Conservation (phyloP, 768 basidiomycete genomes). For the Inosperma sp. region DNA sequence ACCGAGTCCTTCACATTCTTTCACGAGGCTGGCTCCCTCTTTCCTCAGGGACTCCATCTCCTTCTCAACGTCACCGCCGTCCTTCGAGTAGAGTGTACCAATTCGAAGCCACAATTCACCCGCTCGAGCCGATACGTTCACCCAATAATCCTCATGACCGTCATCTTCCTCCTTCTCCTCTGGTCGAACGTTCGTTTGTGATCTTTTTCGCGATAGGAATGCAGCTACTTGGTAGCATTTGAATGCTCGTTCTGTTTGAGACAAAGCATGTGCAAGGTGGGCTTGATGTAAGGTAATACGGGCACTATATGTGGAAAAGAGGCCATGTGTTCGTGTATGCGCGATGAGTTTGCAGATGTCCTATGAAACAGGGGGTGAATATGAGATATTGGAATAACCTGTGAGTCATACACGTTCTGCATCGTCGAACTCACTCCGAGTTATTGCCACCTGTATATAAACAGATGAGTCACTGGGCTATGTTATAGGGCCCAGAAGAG, state of each 20-base stretch:
- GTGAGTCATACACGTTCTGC: conserved; percentile 48
- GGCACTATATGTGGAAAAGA: conserved; percentile 54
- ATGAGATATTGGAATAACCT: neutral
- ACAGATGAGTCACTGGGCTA: neutral
- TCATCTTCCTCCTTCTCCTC: conserved; percentile 18
- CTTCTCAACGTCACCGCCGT: conserved; percentile 14
- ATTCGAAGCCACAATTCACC: conserved; percentile 34
- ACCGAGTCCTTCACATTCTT: conserved; percentile 46
- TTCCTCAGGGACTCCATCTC: conserved; percentile 30
- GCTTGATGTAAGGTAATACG: conserved; percentile 66
- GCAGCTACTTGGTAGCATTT: conserved; percentile 63
- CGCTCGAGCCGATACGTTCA: conserved; percentile 30
- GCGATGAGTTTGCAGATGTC: conserved; percentile 43
- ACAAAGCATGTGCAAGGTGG: conserved; percentile 67
- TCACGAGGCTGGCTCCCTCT: conserved; percentile 35
- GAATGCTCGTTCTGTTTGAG: conserved; percentile 47
- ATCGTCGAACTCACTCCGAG: conserved; percentile 62
- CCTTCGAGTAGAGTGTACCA: conserved; percentile 20
- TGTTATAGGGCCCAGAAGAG: neutral
- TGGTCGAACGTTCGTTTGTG: neutral
- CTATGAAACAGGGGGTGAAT: conserved; percentile 4
- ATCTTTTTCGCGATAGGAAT: conserved; percentile 30
- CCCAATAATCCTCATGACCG: conserved; percentile 32
- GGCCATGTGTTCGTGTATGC: conserved; percentile 52
- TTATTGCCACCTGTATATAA: conserved; percentile 49